Evolutionary conservation across 2,329 filamentous ascomycete species (phyloP).

Genomic region (Penicillium sp.): DNA sequence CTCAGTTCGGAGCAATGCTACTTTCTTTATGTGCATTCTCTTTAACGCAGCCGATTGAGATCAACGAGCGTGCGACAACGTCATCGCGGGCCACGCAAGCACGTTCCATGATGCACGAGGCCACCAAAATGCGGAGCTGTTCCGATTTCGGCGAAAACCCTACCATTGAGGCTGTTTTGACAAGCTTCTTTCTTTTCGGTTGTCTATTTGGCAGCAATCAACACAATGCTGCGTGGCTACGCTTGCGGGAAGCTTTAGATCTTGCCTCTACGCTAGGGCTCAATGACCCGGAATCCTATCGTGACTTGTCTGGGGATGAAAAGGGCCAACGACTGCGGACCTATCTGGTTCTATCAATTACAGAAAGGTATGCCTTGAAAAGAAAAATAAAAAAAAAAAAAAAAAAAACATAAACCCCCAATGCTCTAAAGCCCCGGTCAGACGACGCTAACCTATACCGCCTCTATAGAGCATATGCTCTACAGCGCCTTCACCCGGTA

Average conservation of each 20-base stretch:
- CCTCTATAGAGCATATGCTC: slow-evolving; percentile 44
- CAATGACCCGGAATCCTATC: slow-evolving; percentile 46
- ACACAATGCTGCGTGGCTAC: slow-evolving; percentile 78
- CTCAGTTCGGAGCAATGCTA: slow-evolving; percentile 50
- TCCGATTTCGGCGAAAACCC: slow-evolving; percentile 48
- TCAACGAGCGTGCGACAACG: slow-evolving; percentile 44
- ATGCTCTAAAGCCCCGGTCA: too few relatives aligned
- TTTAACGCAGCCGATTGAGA: slow-evolving; percentile 50
- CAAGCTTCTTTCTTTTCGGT: slow-evolving; percentile 77
- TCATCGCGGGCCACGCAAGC: slow-evolving; percentile 43
- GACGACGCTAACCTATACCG: too few relatives aligned
- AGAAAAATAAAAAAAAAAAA: too few relatives aligned
- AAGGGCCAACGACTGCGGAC: slow-evolving; percentile 45
- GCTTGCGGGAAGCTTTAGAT: slow-evolving; percentile 69
- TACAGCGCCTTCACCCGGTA: slow-evolving; percentile 48
- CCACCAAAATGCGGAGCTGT: slow-evolving; percentile 48
- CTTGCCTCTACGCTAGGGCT: slow-evolving; percentile 46
- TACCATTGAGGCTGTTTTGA: slow-evolving; percentile 55
- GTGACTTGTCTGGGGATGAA: slow-evolving; percentile 39
- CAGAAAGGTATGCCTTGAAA: slow-evolving; percentile 33
- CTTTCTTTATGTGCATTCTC: slow-evolving; percentile 49
- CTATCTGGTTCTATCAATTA: slow-evolving; percentile 43
- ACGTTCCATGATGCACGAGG: slow-evolving; percentile 48
- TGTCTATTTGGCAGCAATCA: slow-evolving; percentile 72
- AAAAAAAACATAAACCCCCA: too few relatives aligned